A percentile compares a stretch with the other conserved stretches of the same genome.
These are phyloP conservation scores for Eucalyptus tenuipes DNA, from an alignment of 345 rosid genomes.

Conservation along the genomic window DNA sequence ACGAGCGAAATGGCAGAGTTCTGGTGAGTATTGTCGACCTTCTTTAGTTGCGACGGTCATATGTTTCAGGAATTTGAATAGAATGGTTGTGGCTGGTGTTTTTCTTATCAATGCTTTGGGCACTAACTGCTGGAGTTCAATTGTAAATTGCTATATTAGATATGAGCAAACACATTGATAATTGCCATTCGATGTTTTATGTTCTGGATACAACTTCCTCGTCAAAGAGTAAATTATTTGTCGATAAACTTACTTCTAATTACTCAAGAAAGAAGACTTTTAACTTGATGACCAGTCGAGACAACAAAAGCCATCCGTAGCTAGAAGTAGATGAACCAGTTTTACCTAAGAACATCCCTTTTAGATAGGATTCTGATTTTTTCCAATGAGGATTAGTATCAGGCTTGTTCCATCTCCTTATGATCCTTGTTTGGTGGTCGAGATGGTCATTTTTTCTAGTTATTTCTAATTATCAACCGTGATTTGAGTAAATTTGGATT, in stretches of 20 bases:
- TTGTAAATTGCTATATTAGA: background rate
- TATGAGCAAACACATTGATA: background rate
- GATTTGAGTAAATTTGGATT: background rate
- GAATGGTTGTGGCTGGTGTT: background rate
- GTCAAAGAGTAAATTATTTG: background rate
- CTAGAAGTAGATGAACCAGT: background rate
- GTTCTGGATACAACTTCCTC: background rate
- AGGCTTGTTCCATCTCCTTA: background rate
- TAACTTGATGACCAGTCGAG: background rate
- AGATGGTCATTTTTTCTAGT: background rate
- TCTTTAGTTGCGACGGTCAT: background rate
- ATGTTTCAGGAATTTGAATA: background rate
- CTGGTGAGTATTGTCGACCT: slow-evolving; percentile 35
- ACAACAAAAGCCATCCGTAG: background rate
- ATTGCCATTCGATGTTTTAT: background rate
- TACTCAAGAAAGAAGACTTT: background rate
- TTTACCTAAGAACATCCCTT: background rate
- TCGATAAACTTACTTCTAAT: background rate
- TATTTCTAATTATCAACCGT: background rate
- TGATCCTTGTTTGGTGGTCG: background rate
- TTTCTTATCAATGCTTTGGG: background rate
- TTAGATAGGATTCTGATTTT: background rate
- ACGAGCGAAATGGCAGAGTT: slow-evolving; percentile 92
- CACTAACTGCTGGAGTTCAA: background rate
- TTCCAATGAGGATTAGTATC: background rate